Percentiles rank a stretch among this genome's conserved stretches.
These are phyloP conservation scores for Diaporthe citri DNA, from an alignment of 2,329 filamentous ascomycete species.

Conservation along the genomic window DNA sequence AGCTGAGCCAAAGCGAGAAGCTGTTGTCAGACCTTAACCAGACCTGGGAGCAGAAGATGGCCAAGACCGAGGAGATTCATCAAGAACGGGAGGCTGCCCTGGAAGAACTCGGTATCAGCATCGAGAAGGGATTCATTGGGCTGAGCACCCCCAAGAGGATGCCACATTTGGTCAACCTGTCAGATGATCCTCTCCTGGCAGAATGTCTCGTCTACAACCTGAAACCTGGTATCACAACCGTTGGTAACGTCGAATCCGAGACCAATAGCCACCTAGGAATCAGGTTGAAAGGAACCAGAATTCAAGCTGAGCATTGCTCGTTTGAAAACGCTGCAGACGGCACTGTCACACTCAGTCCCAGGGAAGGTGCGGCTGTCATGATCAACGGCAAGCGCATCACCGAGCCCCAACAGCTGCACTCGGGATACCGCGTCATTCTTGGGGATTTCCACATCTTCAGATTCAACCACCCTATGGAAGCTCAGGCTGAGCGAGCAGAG, in stretches of 20 bases:
- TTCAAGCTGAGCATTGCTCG: slow-evolving; percentile 90
- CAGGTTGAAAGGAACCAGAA: slow-evolving; percentile 91
- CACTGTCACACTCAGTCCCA: slow-evolving; percentile 89
- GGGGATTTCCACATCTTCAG: slow-evolving; percentile 99
- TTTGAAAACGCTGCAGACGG: slow-evolving; percentile 90
- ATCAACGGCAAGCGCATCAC: slow-evolving; percentile 93
- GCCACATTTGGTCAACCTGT: slow-evolving; percentile 98
- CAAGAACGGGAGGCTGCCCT: slow-evolving; percentile 95
- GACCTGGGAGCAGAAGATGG: slow-evolving; percentile 97
- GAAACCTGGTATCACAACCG: slow-evolving; percentile 93
- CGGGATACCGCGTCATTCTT: slow-evolving; percentile 93
- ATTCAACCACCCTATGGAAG: slow-evolving; percentile 98
- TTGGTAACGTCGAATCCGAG: slow-evolving; percentile 94
- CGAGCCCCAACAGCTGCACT: slow-evolving; percentile 86
- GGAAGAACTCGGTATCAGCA: slow-evolving; percentile 97
- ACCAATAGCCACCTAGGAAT: slow-evolving; percentile 85
- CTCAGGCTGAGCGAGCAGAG: slow-evolving; percentile 90
- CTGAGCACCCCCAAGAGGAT: slow-evolving; percentile 98
- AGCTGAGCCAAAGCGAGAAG: slow-evolving; percentile 96
- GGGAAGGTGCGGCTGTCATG: slow-evolving; percentile 96
- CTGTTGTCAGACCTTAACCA: slow-evolving; percentile 96
- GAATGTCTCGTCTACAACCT: slow-evolving; percentile 98
- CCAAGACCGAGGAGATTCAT: slow-evolving; percentile 96
- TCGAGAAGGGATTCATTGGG: slow-evolving; percentile 97
- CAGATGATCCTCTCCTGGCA: slow-evolving; percentile 91